These are phyloP conservation scores for Aspergillus brasiliensis DNA, from an alignment of 2,329 filamentous ascomycete species.

Conservation along the genomic window DNA sequence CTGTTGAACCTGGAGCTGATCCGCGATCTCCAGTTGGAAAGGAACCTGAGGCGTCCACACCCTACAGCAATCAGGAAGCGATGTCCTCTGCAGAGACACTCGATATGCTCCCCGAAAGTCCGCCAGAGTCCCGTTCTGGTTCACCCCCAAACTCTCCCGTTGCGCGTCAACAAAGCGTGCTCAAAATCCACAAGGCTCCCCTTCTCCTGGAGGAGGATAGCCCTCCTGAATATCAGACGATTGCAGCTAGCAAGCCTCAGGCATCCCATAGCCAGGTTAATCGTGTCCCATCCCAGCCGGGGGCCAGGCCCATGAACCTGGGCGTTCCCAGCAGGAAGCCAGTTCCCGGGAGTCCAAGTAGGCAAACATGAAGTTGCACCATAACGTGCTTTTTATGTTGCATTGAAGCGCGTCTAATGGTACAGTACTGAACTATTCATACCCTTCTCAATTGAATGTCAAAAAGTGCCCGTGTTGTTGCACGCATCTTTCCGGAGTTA, in stretches of 20 bases:
- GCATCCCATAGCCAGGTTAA: constrained; percentile 14
- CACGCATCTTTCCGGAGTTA: not conserved
- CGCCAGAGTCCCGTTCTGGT: constrained; percentile 36
- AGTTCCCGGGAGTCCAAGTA: constrained; percentile 34
- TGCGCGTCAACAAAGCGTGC: constrained; percentile 35
- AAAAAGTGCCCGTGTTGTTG: not conserved
- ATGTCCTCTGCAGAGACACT: constrained; percentile 42
- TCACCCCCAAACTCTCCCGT: constrained; percentile 35
- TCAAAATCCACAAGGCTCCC: constrained; percentile 31
- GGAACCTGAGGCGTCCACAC: constrained; percentile 30
- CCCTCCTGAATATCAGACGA: constrained; percentile 34
- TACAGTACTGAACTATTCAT: not conserved
- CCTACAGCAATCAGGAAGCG: constrained; percentile 21
- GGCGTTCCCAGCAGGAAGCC: constrained; percentile 43
- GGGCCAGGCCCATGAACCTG: constrained; percentile 36
- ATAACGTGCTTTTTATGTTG: not conserved
- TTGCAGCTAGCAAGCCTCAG: constrained; percentile 24
- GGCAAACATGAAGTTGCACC: not conserved
- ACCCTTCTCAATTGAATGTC: not conserved
- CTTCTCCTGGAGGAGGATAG: constrained; percentile 28
- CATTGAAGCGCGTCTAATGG: not conserved
- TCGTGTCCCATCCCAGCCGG: constrained; percentile 27
- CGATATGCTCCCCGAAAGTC: constrained; percentile 42
- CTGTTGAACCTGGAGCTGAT: constrained; percentile 42
- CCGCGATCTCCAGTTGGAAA: constrained; percentile 37